Percentiles rank a stretch among this genome's conserved stretches.
phyloP scores from a whole-genome alignment of 164 flowering plant genomes.

The Stephania cephalantha region DNA sequence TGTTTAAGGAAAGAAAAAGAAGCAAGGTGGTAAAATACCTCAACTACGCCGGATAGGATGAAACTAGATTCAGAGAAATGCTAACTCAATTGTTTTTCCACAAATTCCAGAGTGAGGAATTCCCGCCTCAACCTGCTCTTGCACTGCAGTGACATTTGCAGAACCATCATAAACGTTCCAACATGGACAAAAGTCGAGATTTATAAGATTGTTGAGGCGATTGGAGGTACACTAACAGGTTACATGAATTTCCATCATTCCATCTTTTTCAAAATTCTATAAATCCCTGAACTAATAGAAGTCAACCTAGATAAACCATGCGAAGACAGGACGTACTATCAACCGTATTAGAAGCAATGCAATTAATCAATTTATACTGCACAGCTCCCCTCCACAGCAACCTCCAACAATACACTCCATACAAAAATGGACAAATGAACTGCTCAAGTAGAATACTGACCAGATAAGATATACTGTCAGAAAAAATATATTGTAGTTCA shows the following conservation, averaged over 20 bases:
- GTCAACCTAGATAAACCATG: neutral
- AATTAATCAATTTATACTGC: neutral
- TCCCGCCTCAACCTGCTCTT: constrained; percentile 58
- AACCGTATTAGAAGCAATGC: neutral
- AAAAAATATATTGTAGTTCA: constrained; percentile 5
- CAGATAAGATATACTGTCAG: constrained; percentile 8
- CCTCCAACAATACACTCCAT: neutral
- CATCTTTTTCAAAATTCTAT: neutral
- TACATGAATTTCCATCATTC: neutral
- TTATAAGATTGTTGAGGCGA: constrained; percentile 9
- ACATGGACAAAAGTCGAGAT: constrained; percentile 6
- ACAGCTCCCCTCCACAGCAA: neutral
- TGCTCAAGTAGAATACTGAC: constrained; percentile 12
- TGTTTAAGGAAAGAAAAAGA: constrained; percentile 10
- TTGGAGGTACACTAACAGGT: neutral
- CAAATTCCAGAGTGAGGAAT: constrained; percentile 23
- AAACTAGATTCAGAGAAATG: constrained; percentile 22
- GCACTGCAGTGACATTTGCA: constrained; percentile 68
- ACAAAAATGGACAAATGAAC: neutral
- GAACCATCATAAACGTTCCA: constrained; percentile 34
- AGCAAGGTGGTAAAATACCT: constrained; percentile 42
- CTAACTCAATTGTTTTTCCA: constrained; percentile 30
- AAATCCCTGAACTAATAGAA: neutral
- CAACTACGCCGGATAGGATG: constrained; percentile 29
- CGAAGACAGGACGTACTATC: neutral